A percentile compares a stretch with the other conserved stretches of the same genome.
phyloP scores from a whole-genome alignment of 1,284 basidiomycete species.

The Marasmius oreades region DNA sequence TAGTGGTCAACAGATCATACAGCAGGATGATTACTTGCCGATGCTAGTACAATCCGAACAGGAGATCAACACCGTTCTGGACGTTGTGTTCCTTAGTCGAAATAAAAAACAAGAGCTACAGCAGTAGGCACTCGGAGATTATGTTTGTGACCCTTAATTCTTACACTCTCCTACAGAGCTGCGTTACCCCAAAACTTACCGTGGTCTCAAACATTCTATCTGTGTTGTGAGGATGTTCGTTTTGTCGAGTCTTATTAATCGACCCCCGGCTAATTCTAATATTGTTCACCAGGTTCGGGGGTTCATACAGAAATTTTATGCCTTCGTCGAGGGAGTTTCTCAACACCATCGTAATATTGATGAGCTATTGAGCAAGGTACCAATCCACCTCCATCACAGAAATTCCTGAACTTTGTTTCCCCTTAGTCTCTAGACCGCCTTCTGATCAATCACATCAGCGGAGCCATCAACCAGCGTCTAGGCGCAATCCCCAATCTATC shows the following conservation, averaged over 20 bases:
- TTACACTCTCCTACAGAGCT: constrained; percentile 44
- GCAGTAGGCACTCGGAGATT: constrained; percentile 41
- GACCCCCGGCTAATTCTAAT: not conserved
- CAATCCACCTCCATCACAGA: not conserved
- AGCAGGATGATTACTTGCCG: constrained; percentile 87
- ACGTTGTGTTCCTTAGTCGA: constrained; percentile 82
- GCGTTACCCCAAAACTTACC: constrained; percentile 78
- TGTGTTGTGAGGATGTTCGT: constrained; percentile 89
- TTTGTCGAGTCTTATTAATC: not conserved
- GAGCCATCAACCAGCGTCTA: constrained; percentile 72
- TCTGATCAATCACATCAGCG: constrained; percentile 78
- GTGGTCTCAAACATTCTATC: constrained; percentile 94
- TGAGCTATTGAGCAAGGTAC: constrained; percentile 84
- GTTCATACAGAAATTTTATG: constrained; percentile 96
- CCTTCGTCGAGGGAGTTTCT: constrained; percentile 92
- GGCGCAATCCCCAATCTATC: constrained; percentile 79
- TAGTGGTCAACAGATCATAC: constrained; percentile 63
- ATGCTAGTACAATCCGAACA: constrained; percentile 78
- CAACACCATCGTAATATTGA: constrained; percentile 93
- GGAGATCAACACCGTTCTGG: constrained; percentile 77
- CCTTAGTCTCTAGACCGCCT: constrained; percentile 83
- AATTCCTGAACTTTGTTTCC: not conserved
- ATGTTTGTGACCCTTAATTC: constrained; percentile 3
- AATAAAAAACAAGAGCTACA: constrained; percentile 62
- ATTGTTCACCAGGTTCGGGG: constrained; percentile 63